Percentiles rank a stretch among this genome's conserved stretches.
phyloP scores from a whole-genome alignment of 2,329 filamentous ascomycete genomes.

The Neocatenulostroma microsporum region DNA sequence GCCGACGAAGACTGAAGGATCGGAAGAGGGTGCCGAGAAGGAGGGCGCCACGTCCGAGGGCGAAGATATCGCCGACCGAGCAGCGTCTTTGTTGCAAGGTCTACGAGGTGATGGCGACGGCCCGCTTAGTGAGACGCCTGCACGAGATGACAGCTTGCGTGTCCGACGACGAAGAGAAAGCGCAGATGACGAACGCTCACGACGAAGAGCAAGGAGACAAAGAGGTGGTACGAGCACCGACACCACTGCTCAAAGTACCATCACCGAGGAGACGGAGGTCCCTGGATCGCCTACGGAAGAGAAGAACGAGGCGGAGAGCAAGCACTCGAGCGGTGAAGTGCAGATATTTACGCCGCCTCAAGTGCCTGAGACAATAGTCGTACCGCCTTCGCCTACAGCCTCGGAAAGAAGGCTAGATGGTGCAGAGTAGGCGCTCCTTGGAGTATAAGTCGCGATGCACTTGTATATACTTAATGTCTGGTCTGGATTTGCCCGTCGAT shows the following conservation, averaged over 20 bases:
- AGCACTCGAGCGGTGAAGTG: slow-evolving; percentile 1
- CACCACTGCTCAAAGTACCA: slow-evolving; percentile 27
- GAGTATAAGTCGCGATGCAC: neutral
- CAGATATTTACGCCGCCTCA: slow-evolving; percentile 13
- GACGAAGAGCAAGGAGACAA: slow-evolving; percentile 51
- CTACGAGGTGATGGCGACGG: slow-evolving; percentile 56
- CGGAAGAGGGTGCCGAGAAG: slow-evolving; percentile 10
- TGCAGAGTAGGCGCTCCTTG: neutral
- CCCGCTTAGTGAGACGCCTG: slow-evolving; percentile 45
- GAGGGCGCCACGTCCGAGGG: slow-evolving; percentile 35
- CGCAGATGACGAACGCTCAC: slow-evolving; percentile 68
- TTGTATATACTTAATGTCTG: slow-evolving; percentile 4
- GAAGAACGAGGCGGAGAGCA: slow-evolving; percentile 15
- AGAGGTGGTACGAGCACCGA: slow-evolving; percentile 26
- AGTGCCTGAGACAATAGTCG: slow-evolving; percentile 17
- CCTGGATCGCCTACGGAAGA: slow-evolving; percentile 11
- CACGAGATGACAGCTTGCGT: slow-evolving; percentile 32
- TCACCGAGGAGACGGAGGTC: slow-evolving; percentile 23
- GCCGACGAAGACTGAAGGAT: slow-evolving; percentile 20
- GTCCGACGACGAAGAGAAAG: slow-evolving; percentile 67
- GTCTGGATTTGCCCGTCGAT: too few species aligned
- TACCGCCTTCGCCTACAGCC: slow-evolving; percentile 25
- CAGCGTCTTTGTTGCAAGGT: slow-evolving; percentile 74
- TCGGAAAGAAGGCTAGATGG: slow-evolving; percentile 5
- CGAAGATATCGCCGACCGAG: slow-evolving; percentile 76